Conservation (phyloP, 352 stramenopile genomes). For the Phytophthora sp. region DNA sequence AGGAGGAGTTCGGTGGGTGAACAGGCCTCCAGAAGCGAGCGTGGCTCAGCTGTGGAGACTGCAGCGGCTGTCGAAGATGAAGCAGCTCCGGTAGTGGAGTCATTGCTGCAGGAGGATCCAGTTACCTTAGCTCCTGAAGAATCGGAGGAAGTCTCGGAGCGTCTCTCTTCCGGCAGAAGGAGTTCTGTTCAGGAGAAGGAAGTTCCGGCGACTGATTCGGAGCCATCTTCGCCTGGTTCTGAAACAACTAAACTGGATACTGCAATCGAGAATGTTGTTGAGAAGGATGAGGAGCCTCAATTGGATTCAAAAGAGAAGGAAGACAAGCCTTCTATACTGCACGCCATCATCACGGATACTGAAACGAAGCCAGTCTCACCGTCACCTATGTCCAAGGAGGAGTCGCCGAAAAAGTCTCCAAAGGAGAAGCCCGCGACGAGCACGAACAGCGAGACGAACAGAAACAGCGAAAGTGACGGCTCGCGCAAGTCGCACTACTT, state of each 20-base stretch:
- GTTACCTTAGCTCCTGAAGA: constrained; percentile 9
- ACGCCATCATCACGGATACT: constrained; percentile 16
- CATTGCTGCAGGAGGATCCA: constrained; percentile 16
- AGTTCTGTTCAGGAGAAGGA: constrained; percentile 25
- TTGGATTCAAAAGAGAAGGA: constrained; percentile 17
- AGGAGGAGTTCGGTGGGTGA: constrained; percentile 42
- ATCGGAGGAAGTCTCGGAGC: constrained; percentile 6
- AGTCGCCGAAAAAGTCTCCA: constrained; percentile 23
- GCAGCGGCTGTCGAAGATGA: constrained; percentile 13
- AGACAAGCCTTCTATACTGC: not conserved
- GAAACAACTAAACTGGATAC: not conserved
- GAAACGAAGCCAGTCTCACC: constrained; percentile 18
- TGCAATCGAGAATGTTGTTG: not conserved
- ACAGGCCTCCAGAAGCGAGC: constrained; percentile 21
- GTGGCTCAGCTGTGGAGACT: constrained; percentile 16
- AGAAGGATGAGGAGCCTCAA: constrained; percentile 21
- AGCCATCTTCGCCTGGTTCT: constrained; percentile 3
- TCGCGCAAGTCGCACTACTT: constrained; percentile 84
- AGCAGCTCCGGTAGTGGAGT: not conserved
- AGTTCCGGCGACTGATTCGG: constrained; percentile 1
- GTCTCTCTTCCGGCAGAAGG: constrained; percentile 11
- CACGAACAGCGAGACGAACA: constrained; percentile 25
- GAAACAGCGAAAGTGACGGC: constrained; percentile 39
- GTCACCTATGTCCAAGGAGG: constrained; percentile 21
- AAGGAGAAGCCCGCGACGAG: constrained; percentile 35